Base-by-base conservation (phyloP, 306 rosid genomes). In the Lablab purpureus region DNA sequence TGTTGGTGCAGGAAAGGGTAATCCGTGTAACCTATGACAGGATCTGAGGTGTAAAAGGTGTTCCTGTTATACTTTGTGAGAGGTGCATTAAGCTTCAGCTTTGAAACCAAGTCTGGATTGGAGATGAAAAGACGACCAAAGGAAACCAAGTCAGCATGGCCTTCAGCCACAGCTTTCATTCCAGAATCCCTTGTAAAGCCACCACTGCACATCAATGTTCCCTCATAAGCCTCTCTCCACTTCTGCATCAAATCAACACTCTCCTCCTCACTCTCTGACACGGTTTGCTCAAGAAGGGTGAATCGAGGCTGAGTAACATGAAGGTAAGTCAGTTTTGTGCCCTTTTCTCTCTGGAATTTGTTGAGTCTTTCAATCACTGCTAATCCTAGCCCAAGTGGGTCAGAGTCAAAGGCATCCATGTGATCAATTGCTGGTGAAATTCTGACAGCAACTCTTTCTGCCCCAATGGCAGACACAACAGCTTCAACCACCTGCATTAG, bases 361-460 rank as follows among this genome's bases (percentile, higher is more conserved):
- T 94, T 92, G 14, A 94, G 93, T 66, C 85, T 87, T 49, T 90
- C 93, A 1, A 89, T 81, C 79, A 94, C 97, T 30, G 88, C 92
- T 49, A 94, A 80, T 62, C 97, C 97, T 45, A 94, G 86, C 67
- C 82, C 19, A 6, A 91, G 78, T 22, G 99, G 95, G 77, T 91
- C 77, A 15, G 99, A 92, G 79, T 92, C 97, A 19, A 65, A 43
- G n/a, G 99, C 99, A 76, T 94, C 97, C 43, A 87, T 88, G 83
- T 87, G 92, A 56, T 94, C 99, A 17, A 91, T 94, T 64, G 99
- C 97, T 0, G 97, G 97, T 40, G 97, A 92, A 60, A 94, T 84
- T 89, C 97, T 80, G 3, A 88, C 79, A 4, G 76, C 97, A 3
- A 89, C 92, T 63, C 84, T 83, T 32, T 85, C 89, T 6, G 89